Base-by-base conservation (phyloP, 371 early-diverging fungal species). In the Gilbertella persicaria region DNA sequence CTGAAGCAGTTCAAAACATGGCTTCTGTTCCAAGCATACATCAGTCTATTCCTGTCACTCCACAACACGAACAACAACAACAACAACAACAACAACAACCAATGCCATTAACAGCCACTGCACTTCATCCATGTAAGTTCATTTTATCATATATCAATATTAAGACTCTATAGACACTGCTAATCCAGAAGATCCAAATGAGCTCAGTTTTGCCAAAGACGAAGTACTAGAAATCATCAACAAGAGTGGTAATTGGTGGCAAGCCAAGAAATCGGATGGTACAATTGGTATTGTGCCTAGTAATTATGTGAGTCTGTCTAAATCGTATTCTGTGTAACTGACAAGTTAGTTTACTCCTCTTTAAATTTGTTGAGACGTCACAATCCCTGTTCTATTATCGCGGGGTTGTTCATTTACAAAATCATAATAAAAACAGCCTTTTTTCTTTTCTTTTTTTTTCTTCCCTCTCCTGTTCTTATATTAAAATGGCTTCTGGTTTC, bases 211-310 rank as follows among this genome's bases (percentile, higher is more conserved):
- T 71, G 64, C 51, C 7, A 94, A 94, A 71, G 91, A 87, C 48
- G 95, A 96, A 51, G 58, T 84, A 3, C 61, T 97, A 66, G 92
- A 92, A 41, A 85, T 97, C 42, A 62, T 91, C 20, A 93, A 95
- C 67, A 88, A 82, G 58, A 85, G 87, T 63, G 97, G 97, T 55
- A 93, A 94, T 62, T 96, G 97, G 97, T 96, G 97, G 97, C 91
- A 94, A 69, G 96, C 91, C 40, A 85, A 83, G 56, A 88, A 87
- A 56, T 68, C 74, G 25, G 87, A 93, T 64, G 94, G 93, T 7
- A 66, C 80, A 1, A 62, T 87, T n/a, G 97, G 97, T 48, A 95
- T 96, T 73, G 95, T 88, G 4, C 97, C 97, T 13, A 87, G 88
- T 73, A 96, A 96, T 69, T 96, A 93, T 63, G 66, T 86, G 69